Conservation (phyloP, 225 moss, liverwort and hornwort species). For the Anthoceros angustus region DNA sequence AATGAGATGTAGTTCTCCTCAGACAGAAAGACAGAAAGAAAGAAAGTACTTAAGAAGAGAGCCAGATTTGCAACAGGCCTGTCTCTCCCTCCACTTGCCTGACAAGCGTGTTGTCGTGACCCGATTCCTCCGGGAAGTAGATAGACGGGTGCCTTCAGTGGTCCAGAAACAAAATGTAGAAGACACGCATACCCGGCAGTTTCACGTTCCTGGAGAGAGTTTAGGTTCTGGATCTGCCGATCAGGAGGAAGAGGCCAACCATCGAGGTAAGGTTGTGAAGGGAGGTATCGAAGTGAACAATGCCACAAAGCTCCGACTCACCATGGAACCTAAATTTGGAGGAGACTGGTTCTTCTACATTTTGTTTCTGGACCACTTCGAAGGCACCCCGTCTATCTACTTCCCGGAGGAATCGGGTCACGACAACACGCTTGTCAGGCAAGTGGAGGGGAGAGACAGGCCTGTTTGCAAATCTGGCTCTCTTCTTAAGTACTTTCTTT, state of each 20-base stretch:
- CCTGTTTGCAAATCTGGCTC: conserved; percentile 4
- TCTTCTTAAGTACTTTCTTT: background rate
- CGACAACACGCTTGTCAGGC: conserved; percentile 3
- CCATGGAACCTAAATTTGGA: background rate
- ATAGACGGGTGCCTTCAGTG: background rate
- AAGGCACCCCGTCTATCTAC: background rate
- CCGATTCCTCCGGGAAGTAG: conserved; percentile 1
- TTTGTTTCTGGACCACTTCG: conserved; percentile 4
- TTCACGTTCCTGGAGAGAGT: too few relatives aligned
- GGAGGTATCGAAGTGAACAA: conserved; percentile 1
- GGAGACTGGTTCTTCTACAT: conserved; percentile 1
- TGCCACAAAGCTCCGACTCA: background rate
- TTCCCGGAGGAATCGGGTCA: conserved; percentile 3
- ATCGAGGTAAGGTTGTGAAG: too few relatives aligned
- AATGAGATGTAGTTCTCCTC: background rate
- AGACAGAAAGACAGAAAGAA: background rate
- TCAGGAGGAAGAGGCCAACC: too few relatives aligned
- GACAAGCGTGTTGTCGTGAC: conserved; percentile 3
- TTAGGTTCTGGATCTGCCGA: too few relatives aligned
- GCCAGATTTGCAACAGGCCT: conserved; percentile 5
- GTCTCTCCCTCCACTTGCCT: conserved; percentile 4
- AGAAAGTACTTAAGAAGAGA: background rate
- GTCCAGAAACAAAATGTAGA: conserved; percentile 5
- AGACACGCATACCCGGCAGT: too few relatives aligned
- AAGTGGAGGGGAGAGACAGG: conserved; percentile 3